A percentile compares a stretch with the other conserved stretches of the same genome.
Evolutionary conservation across 768 basidiomycete genomes (phyloP).

Genomic region (Ramaria rubella): DNA sequence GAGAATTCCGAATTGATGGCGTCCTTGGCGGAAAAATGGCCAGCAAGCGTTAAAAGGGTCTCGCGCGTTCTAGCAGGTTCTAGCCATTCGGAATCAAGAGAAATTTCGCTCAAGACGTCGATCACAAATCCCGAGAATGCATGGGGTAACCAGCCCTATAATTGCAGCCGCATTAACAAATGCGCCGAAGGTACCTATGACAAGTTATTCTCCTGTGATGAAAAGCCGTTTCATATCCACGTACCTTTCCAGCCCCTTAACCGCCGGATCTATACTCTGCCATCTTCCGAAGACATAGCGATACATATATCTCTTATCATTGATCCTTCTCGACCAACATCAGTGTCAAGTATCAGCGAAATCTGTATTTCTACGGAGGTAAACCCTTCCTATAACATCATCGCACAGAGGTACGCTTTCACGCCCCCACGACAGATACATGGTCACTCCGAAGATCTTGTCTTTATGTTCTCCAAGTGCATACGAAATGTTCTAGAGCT

Average conservation of each 20-base stretch:
- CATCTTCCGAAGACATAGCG: constrained; percentile 39
- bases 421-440: constrained; percentile 17
- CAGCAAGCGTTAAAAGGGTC: constrained; percentile 34
- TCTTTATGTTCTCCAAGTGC: constrained; percentile 30
- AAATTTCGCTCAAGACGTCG: neutral
- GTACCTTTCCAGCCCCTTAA: constrained; percentile 31
- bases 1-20: neutral
- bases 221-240: neutral
- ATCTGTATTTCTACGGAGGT: constrained; percentile 20
- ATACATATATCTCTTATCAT: constrained; percentile 37
- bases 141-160: constrained; percentile 26
- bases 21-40: constrained; percentile 25
- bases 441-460: constrained; percentile 27
- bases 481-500: constrained; percentile 30
- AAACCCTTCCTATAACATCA: constrained; percentile 32
- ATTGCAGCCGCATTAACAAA: constrained; percentile 34
- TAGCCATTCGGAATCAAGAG: constrained; percentile 23
- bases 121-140: neutral
- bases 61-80: no score
- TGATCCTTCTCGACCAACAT: constrained; percentile 28
- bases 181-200: constrained; percentile 27
- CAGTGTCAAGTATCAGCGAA: neutral
- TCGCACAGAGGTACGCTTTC: constrained; percentile 21
- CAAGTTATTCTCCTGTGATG: neutral
- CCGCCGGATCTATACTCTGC: constrained; percentile 40